Conservation (phyloP, 2,329 filamentous ascomycete genomes). For the Fusarium pseudoanthophilum region DNA sequence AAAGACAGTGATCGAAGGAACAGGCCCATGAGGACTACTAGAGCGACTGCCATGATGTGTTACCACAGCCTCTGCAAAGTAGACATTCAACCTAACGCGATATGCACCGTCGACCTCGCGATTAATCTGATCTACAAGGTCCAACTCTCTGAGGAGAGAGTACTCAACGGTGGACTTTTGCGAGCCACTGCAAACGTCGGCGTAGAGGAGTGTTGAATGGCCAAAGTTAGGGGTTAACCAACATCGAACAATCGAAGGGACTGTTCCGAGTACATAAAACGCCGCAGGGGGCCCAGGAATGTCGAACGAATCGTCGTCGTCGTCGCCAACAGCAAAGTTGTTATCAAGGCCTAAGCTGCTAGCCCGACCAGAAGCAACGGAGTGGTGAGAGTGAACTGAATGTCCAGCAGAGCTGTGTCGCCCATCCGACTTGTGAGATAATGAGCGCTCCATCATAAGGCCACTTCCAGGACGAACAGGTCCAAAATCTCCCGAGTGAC, state of each 20-base stretch:
- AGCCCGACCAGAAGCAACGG: conserved; percentile 79
- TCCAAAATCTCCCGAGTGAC: conserved; percentile 85
- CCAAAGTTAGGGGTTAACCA: conserved; percentile 94
- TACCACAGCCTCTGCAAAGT: conserved; percentile 90
- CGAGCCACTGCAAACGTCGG: conserved; percentile 91
- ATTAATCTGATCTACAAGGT: conserved; percentile 73
- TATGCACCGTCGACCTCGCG: conserved; percentile 72
- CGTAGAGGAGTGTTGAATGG: conserved; percentile 88
- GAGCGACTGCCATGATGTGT: conserved; percentile 79
- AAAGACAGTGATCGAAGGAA: conserved; percentile 82
- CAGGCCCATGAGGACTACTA: conserved; percentile 71
- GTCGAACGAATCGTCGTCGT: conserved; percentile 76
- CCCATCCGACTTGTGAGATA: conserved; percentile 96
- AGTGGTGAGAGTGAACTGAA: conserved; percentile 75
- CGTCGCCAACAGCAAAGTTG: conserved; percentile 69
- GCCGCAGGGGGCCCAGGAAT: conserved; percentile 82
- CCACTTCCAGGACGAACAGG: conserved; percentile 82
- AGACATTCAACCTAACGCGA: conserved; percentile 82
- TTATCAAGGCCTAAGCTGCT: conserved; percentile 90
- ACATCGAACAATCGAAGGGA: conserved; percentile 94
- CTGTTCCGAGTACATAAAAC: conserved; percentile 85
- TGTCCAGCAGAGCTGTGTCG: conserved; percentile 93
- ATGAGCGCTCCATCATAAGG: conserved; percentile 88
- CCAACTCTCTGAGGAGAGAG: conserved; percentile 78
- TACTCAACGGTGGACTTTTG: conserved; percentile 86